Conservation (phyloP, 805 yeast genomes). For the Osmozyma mogii region DNA sequence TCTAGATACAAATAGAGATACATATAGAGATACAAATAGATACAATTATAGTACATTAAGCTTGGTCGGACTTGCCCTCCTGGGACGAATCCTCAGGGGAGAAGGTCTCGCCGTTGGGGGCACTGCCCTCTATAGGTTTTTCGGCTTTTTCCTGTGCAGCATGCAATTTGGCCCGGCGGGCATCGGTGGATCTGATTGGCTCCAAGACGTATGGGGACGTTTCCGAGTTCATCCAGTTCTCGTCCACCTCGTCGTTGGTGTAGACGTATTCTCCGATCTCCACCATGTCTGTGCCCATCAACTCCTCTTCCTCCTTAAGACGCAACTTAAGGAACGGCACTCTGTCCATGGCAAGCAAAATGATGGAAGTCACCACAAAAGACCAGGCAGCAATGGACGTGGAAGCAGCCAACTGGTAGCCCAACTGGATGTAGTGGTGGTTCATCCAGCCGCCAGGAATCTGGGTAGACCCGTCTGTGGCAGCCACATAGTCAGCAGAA, state of each 20-base stretch:
- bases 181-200: conserved; percentile 61
- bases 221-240: conserved; percentile 19
- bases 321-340: conserved; percentile 79
- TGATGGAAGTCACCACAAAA: conserved; percentile 59
- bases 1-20: background rate
- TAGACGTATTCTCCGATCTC: conserved; percentile 89
- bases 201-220: conserved; percentile 53
- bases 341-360: conserved; percentile 59
- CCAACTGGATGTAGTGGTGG: conserved; percentile 75
- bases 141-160: conserved; percentile 3
- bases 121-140: conserved; percentile 7
- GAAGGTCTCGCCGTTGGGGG: conserved; percentile 8
- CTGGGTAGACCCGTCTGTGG: conserved; percentile 59
- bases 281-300: conserved; percentile 78
- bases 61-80: conserved; percentile 13
- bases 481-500: conserved; percentile 86
- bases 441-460: conserved; percentile 86
- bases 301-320: conserved; percentile 80
- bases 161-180: conserved; percentile 28
- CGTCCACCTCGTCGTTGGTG: conserved; percentile 41
- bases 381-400: conserved; percentile 69
- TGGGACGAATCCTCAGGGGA: conserved; percentile 9
- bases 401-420: conserved; percentile 80
- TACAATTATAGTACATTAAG: too few species aligned
- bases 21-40: background rate